Evolutionary conservation across 163 green algal species (phyloP), one percentile per base, ranked within the genome.

Genomic region (Volvox carteri): DNA sequence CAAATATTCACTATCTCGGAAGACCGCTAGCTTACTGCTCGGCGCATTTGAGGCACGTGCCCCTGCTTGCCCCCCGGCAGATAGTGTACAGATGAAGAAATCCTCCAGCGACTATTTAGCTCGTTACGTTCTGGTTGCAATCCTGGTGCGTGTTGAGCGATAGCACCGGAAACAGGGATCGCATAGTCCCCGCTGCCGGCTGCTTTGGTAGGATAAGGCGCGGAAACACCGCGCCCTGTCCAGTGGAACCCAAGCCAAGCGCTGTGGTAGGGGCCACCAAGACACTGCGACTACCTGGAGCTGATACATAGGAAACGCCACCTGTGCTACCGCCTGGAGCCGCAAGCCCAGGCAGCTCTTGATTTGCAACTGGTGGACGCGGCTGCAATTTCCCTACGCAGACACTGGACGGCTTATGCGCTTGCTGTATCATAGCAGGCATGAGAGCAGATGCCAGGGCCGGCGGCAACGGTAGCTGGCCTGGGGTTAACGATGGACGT

Each of bases 141-240:
- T 28, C 62, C 9, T 78, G 67, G 28, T 50, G 16, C 41, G 30
- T 50, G 14, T 9, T 30, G 1, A 86, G 19, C 7, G 79, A 62
- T 0, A 86, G 79, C 4, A 78, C 79, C 9, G 79, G 79, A 30
- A 86, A 86, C 12, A 86, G 19, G 9, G 79, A 86, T 3, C 56
- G 18, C 18, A 86, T 23, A 7, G 65, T 48, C 46, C 65, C 65
- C 1, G 1, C 9, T 33, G 33, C 23, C 8, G 42, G 37, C 35
- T n/a, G 78, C 44, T 52, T 78, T 0, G 79, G 79, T 42, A 86
- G 60, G 23, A 25, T n/a, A 18, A 78, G 44, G 16, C 41, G 60
- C 42, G 79, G 79, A 19, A 86, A 72, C 23, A 48, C 12, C 48
- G 14, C 23, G 46, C 8, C 25, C 11, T 28, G 41, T 39, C 33